Evolutionary conservation across 106 monocot genomes (phyloP).

Genomic region (Narthecium ossifragum): DNA sequence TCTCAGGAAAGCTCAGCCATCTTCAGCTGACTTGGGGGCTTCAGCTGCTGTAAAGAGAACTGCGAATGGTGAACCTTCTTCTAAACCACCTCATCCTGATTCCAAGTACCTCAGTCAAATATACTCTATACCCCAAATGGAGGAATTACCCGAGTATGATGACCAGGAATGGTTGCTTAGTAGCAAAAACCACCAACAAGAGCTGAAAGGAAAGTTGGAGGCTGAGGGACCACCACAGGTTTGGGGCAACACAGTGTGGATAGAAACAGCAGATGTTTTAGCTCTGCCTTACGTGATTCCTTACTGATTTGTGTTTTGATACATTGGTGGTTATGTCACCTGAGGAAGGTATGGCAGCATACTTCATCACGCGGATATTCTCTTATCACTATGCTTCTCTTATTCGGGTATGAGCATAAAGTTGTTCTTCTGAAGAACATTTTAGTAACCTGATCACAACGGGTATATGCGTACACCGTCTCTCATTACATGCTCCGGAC

Average conservation of each 20-base stretch:
- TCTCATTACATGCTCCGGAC: too few relatives aligned
- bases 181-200: slow-evolving; percentile 5
- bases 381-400: slow-evolving; percentile 1
- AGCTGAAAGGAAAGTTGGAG: slow-evolving; percentile 1
- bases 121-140: slow-evolving; percentile 50
- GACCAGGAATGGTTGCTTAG: slow-evolving; percentile 61
- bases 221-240: slow-evolving; percentile 29
- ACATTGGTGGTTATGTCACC: not conserved
- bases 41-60: not conserved
- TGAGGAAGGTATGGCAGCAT: slow-evolving; percentile 14
- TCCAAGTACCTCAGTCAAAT: slow-evolving; percentile 38
- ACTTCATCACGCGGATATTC: not conserved
- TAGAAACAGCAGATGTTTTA: slow-evolving; percentile 44
- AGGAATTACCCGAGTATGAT: slow-evolving; percentile 37
- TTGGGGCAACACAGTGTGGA: slow-evolving; percentile 45
- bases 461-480: too few relatives aligned
- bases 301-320: slow-evolving; percentile 41
- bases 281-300: slow-evolving; percentile 82
- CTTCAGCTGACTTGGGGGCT: slow-evolving; percentile 4
- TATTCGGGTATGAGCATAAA: slow-evolving; percentile 12
- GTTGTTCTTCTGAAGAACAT: too few relatives aligned
- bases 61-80: slow-evolving; percentile 14
- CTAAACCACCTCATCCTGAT: slow-evolving; percentile 53
- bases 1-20: slow-evolving; percentile 10
- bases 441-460: too few relatives aligned